Evolutionary conservation across 768 basidiomycete species (phyloP).

Genomic region (Tricholoma matsutake): DNA sequence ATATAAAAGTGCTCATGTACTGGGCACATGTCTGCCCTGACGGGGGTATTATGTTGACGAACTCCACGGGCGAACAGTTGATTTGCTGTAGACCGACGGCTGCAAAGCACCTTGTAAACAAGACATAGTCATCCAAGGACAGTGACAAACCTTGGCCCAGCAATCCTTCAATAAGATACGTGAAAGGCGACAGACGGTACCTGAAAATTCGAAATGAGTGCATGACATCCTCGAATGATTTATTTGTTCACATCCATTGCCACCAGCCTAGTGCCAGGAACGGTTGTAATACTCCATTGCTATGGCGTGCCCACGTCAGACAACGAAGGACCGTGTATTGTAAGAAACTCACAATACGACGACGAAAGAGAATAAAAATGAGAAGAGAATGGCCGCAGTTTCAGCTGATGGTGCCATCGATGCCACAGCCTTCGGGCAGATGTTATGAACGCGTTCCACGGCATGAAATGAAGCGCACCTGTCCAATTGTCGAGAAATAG

Average conservation of each 20-base stretch:
- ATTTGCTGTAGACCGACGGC: constrained; percentile 42
- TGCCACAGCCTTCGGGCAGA: constrained; percentile 49
- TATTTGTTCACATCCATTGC: constrained; percentile 54
- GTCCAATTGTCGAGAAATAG: constrained; percentile 59
- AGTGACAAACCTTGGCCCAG: constrained; percentile 34
- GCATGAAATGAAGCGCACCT: constrained; percentile 24
- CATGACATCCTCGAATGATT: neutral
- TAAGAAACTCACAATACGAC: constrained; percentile 44
- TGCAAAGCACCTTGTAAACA: constrained; percentile 32
- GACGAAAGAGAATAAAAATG: constrained; percentile 53
- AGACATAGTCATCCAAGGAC: constrained; percentile 26
- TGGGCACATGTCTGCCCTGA: constrained; percentile 47
- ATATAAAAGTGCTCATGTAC: constrained; percentile 52
- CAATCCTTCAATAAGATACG: constrained; percentile 51
- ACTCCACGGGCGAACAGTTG: constrained; percentile 51
- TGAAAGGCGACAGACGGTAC: constrained; percentile 49
- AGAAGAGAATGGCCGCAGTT: constrained; percentile 52
- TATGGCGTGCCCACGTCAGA: constrained; percentile 9
- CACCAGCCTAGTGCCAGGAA: constrained; percentile 58
- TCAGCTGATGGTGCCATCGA: constrained; percentile 54
- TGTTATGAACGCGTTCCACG: constrained; percentile 12
- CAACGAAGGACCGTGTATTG: neutral
- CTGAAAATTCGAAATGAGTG: neutral
- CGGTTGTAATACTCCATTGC: constrained; percentile 63
- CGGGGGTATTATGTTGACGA: constrained; percentile 51